Percentiles rank a stretch among this genome's conserved stretches.
These are phyloP conservation scores for Citrus maxima DNA, from an alignment of 345 rosid species.

Conservation along the genomic window DNA sequence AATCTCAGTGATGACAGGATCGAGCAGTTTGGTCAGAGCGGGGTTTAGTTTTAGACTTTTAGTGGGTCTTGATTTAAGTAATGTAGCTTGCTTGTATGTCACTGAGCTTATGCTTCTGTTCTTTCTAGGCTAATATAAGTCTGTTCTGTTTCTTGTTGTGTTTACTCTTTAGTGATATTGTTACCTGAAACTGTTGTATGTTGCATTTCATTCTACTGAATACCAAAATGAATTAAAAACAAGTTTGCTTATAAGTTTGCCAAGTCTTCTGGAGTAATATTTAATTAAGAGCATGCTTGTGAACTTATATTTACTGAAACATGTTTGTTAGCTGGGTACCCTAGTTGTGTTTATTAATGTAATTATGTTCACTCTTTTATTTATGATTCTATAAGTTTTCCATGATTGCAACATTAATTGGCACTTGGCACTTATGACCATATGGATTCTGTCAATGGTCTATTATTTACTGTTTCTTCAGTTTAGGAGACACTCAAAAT, in stretches of 20 bases:
- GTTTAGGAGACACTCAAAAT: not conserved
- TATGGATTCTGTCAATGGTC: not conserved
- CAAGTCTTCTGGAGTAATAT: not conserved
- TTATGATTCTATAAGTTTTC: not conserved
- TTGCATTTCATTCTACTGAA: not conserved
- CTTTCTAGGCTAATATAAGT: not conserved
- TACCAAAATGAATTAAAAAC: not conserved
- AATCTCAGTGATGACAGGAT: constrained; percentile 40
- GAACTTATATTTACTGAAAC: not conserved
- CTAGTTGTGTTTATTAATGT: not conserved
- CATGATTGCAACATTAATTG: not conserved
- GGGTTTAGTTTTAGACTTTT: not conserved
- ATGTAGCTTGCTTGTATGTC: constrained; percentile 6
- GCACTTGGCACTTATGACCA: no score
- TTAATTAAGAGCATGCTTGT: not conserved
- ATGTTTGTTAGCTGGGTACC: not conserved
- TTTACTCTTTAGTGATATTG: not conserved
- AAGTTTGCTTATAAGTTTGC: not conserved
- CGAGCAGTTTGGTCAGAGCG: constrained; percentile 27
- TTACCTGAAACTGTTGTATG: not conserved
- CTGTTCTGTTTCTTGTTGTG: not conserved
- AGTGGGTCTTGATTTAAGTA: constrained; percentile 11
- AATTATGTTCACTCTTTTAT: not conserved
- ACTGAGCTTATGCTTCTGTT: not conserved
- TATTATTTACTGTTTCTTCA: not conserved